Base-by-base conservation (phyloP, 1,139 yeast genomes). In the Geotrichum candidum region DNA sequence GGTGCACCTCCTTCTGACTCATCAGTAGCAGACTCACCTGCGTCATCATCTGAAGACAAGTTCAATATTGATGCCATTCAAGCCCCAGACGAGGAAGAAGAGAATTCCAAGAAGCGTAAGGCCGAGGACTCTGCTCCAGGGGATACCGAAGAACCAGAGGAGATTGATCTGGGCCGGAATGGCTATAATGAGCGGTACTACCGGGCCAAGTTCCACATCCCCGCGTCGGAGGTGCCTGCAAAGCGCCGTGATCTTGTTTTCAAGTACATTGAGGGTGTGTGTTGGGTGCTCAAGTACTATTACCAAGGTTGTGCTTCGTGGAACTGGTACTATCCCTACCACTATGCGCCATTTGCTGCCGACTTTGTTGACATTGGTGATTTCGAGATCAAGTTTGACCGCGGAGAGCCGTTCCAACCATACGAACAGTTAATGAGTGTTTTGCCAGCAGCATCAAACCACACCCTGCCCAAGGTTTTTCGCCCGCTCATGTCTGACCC, bases 271-370 rank as follows among this genome's bases (percentile, higher is more conserved):
- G 97, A 94, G 74, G 99, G 99, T 64, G 88, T 94, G 6, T 85
- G 96, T 22, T 95, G 99, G 99, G 97, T 88, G 0, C 78, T 94
- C 65, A 76, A 89, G 61, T 95, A 95, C 74, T 95, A 95, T 76
- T 94, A 90, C 73, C 99, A 94, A 76, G 98, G 97, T 2, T 94
- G 98, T 76, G 96, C 97, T 0, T 92, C 98, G 0, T 95, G 99
- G 99, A 88, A 87, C 62, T 95, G 99, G 99, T 95, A 84, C 74
- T 95, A 87, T 70, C 99, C 98, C 0, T 94, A 87, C 72, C 99
- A 95, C 73, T 95, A 95, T 76, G 98, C 99, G 0, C 99, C 99
- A 23, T 91, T 94, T 79, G 98, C 98, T 0, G 82, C 88, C 9
- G 99, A 95, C 73, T 88, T 95, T 70, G 78, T 75, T 3, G 82